Conservation (phyloP, 257 asterid genomes). For the Solanum pimpinellifolium region DNA sequence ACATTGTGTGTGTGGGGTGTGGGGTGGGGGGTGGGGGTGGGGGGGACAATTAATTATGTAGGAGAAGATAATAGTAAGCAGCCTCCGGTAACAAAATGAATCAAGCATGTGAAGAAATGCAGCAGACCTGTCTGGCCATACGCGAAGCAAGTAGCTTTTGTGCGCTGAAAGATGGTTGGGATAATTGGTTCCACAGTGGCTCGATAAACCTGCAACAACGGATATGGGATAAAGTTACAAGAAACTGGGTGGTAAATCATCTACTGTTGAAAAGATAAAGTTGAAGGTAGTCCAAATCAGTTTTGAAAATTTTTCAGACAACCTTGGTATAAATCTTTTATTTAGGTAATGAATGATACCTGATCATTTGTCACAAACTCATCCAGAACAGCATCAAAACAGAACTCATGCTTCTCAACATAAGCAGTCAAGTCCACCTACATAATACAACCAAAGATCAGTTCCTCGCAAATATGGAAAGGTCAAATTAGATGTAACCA, state of each 20-base stretch:
- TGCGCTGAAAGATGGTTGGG: constrained; percentile 91
- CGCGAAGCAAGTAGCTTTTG: constrained; percentile 98
- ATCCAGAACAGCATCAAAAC: constrained; percentile 96
- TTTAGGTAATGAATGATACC: constrained; percentile 28
- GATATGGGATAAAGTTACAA: background rate
- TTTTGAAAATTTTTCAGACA: background rate
- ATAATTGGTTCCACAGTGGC: constrained; percentile 95
- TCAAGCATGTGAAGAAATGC: background rate
- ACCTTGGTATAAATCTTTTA: background rate
- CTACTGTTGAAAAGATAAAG: background rate
- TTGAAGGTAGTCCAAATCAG: background rate
- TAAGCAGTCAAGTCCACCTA: constrained; percentile 99
- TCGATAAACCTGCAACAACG: constrained; percentile 61
- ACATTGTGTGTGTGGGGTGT: background rate
- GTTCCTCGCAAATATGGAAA: background rate
- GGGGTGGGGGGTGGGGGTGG: too few relatives aligned
- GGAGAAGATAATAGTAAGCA: background rate
- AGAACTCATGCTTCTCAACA: constrained; percentile 94
- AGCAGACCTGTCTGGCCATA: constrained; percentile 96
- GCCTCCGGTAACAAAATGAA: background rate
- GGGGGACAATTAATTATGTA: background rate
- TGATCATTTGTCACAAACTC: constrained; percentile 89
- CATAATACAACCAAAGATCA: constrained; percentile 21
- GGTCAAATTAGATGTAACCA: background rate
- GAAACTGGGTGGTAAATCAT: background rate